Base-by-base conservation (phyloP, 257 asterid species). In the Hygrophila difformis region DNA sequence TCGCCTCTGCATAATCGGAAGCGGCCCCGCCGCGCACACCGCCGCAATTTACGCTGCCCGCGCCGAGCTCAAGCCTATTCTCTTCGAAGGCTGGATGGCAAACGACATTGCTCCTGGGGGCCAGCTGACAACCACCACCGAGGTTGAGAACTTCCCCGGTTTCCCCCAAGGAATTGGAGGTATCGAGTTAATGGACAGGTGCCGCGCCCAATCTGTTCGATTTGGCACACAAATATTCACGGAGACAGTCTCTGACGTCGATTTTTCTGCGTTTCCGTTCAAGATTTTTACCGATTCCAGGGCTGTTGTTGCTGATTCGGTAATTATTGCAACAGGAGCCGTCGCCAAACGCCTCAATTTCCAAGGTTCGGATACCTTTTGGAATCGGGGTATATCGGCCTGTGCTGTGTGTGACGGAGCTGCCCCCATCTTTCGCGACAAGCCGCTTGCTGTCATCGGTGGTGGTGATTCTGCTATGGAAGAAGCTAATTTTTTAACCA, bases 391-490 rank as follows among this genome's bases (percentile, higher is more conserved):
- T 3, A 80, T 91, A 34, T 86, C 96, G 1, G 95, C 98, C 17
- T 91, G 98, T 41, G 98, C 98, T 4, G 93, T 91, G 10, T 91
- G 96, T 24, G 98, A 91, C 13, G 98, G 96, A 0, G 96, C 98
- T 0, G 94, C 95, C 2, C 98, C 98, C 15, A 73, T 80, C 19
- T 91, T 91, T 46, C 77, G 93, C 24, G 67, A 80, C 64, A 86
- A 86, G 40, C 82, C 82, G 1, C 74, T 91, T 1, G 95, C 94
- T 18, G 98, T 91, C 19, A 82, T 91, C 6, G 98, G 99, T 12
- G 99, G 99, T 6, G 99, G 99, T 1, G 96, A 91, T 72, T 86
- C 99, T 2, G 96, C 99, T 0, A 91, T 86, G 96, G 99, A 91
- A 56, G 96, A 91, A 56, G 96, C 99, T 7, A 86, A 67, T 10